phyloP scores from a whole-genome alignment of 805 yeast species.

The Ogataea ganodermae region DNA sequence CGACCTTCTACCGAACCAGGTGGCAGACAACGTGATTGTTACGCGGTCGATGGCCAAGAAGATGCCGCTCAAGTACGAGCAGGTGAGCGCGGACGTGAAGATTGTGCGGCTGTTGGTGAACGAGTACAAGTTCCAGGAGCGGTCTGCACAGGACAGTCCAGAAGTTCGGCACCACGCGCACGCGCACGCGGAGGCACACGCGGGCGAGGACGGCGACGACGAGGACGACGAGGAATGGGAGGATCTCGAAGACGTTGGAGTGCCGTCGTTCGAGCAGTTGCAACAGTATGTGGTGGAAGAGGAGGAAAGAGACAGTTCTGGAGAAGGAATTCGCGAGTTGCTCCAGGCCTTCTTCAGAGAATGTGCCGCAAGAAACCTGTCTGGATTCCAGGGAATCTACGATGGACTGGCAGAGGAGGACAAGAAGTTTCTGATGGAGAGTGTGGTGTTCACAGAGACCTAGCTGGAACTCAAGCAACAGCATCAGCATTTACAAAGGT shows the following conservation, averaged over 20 bases:
- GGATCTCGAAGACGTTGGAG: constrained; percentile 68
- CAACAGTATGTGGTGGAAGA: constrained; percentile 49
- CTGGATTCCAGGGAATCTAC: constrained; percentile 55
- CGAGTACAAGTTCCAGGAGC: constrained; percentile 68
- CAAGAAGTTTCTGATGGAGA: constrained; percentile 52
- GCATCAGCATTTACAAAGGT: too few relatives aligned
- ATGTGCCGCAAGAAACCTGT: constrained; percentile 49
- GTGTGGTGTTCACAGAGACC: constrained; percentile 28
- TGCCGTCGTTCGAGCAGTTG: constrained; percentile 62
- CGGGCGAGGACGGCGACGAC: constrained; percentile 40
- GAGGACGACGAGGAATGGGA: constrained; percentile 71
- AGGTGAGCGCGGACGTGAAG: constrained; percentile 67
- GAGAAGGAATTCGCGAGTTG: constrained; percentile 37
- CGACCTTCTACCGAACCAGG: constrained; percentile 61
- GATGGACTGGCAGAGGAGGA: constrained; percentile 52
- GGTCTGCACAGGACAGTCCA: constrained; percentile 40
- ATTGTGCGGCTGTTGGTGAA: constrained; percentile 68
- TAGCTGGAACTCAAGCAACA: constrained; percentile 1
- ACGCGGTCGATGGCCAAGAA: constrained; percentile 82
- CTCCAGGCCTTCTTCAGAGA: constrained; percentile 57
- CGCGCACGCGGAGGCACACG: too few relatives aligned
- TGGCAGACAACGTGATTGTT: constrained; percentile 58
- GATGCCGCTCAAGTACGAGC: constrained; percentile 63
- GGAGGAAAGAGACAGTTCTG: constrained; percentile 29
- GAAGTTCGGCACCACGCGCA: constrained; percentile 25